Conservation (phyloP, 2,329 filamentous ascomycete genomes). For the Teratosphaeria zuluensis region DNA sequence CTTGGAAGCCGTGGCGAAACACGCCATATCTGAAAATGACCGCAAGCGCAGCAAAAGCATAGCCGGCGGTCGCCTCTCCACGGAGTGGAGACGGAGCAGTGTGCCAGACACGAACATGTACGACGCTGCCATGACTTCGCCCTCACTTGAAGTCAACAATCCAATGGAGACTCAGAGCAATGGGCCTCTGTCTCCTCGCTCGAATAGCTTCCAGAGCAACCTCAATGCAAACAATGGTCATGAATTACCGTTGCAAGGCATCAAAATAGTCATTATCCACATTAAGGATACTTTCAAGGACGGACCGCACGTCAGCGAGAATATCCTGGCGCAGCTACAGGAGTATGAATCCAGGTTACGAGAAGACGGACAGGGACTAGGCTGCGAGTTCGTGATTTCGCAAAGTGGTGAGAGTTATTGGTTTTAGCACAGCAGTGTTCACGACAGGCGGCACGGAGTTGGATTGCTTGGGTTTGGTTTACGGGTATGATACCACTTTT, state of each 20-base stretch:
- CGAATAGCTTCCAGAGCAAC: neutral
- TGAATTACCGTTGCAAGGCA: conserved; percentile 51
- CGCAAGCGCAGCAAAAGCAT: conserved; percentile 27
- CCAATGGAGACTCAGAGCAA: conserved; percentile 2
- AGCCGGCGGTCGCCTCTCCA: conserved; percentile 5
- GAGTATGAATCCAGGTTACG: conserved; percentile 47
- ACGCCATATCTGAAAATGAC: conserved; percentile 15
- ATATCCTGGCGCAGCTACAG: conserved; percentile 59
- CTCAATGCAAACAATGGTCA: neutral
- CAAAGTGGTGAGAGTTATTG: conserved; percentile 51
- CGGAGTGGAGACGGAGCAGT: conserved; percentile 14
- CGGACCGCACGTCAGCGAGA: conserved; percentile 52
- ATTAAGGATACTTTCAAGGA: conserved; percentile 80
- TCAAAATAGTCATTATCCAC: conserved; percentile 83
- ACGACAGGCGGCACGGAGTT: neutral
- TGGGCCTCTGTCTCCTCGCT: conserved; percentile 14
- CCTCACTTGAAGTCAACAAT: conserved; percentile 5
- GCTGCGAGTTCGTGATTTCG: conserved; percentile 71
- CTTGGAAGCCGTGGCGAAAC: conserved; percentile 12
- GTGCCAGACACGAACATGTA: conserved; percentile 12
- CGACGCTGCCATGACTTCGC: conserved; percentile 7
- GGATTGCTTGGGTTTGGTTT: neutral
- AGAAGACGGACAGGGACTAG: conserved; percentile 50
- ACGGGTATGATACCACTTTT: neutral
- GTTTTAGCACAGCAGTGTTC: conserved; percentile 26